Percentiles rank a stretch among this genome's conserved stretches.
Conservation (phyloP, 1,284 basidiomycete species). For the Xerocomus amazonicus region DNA sequence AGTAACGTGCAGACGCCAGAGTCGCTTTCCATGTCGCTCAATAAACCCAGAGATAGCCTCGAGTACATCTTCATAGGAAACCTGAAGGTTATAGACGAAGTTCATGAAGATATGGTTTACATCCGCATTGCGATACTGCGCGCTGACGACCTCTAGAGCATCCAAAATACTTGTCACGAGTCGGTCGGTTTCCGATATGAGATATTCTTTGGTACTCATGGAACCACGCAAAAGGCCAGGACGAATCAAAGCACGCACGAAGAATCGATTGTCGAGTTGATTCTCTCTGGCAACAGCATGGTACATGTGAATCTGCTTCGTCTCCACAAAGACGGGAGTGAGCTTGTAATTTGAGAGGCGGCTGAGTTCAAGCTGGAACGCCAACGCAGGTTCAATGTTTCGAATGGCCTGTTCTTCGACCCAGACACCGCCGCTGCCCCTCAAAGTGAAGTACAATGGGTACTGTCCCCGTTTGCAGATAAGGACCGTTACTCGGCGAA, state of each 20-base stretch:
- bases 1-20: constrained; percentile 98
- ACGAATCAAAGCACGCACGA: constrained; percentile 93
- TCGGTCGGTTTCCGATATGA: constrained; percentile 97
- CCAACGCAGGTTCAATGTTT: constrained; percentile 97
- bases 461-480: constrained; percentile 91
- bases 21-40: constrained; percentile 94
- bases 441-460: constrained; percentile 93
- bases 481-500: constrained; percentile 90
- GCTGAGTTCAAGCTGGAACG: constrained; percentile 97
- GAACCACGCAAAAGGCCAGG: constrained; percentile 90
- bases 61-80: constrained; percentile 95
- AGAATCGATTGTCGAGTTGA: constrained; percentile 96
- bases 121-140: constrained; percentile 85
- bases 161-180: constrained; percentile 94
- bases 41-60: constrained; percentile 97
- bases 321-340: constrained; percentile 89
- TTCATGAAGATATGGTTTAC: constrained; percentile 98
- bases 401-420: constrained; percentile 94
- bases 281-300: constrained; percentile 95
- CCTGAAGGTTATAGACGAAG: constrained; percentile 95
- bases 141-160: constrained; percentile 88
- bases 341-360: constrained; percentile 97
- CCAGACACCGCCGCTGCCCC: constrained; percentile 77
- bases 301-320: constrained; percentile 96
- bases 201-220: constrained; percentile 94